These are phyloP conservation scores for Sarocladiaceae sp. DNA, from an alignment of 2,329 filamentous ascomycete genomes.

Conservation along the genomic window DNA sequence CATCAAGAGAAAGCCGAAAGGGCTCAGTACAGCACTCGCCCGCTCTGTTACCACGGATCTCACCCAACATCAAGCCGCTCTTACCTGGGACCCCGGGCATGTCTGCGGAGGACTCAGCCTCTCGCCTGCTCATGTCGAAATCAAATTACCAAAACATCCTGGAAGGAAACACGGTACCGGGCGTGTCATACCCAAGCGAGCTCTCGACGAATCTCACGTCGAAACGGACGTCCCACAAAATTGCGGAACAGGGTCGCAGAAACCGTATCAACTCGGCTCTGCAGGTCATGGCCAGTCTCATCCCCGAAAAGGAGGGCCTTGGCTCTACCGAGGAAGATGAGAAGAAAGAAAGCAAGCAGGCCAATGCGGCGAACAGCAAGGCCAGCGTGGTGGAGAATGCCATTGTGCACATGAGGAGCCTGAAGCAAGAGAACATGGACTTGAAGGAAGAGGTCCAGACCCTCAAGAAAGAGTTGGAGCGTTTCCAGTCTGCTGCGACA, in stretches of 20 bases:
- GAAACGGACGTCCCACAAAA: constrained; percentile 95
- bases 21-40: constrained; percentile 76
- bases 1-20: constrained; percentile 59
- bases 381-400: constrained; percentile 96
- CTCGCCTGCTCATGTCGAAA: constrained; percentile 81
- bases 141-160: constrained; percentile 98
- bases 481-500: constrained; percentile 14
- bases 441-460: constrained; percentile 41
- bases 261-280: constrained; percentile 94
- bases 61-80: constrained; percentile 87
- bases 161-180: constrained; percentile 84
- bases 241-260: constrained; percentile 89
- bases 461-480: constrained; percentile 25
- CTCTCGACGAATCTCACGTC: constrained; percentile 91
- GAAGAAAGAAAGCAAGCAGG: constrained; percentile 41
- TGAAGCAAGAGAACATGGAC: constrained; percentile 67
- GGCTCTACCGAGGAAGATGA: constrained; percentile 36
- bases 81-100: constrained; percentile 56
- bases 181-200: constrained; percentile 83
- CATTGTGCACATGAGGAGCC: constrained; percentile 85
- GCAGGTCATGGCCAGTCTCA: constrained; percentile 79
- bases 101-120: constrained; percentile 53
- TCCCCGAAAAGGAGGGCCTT: constrained; percentile 55
- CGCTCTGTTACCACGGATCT: constrained; percentile 81
- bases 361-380: constrained; percentile 70